phyloP scores from a whole-genome alignment of 2,329 filamentous ascomycete species.

The Penicillium concentricum region DNA sequence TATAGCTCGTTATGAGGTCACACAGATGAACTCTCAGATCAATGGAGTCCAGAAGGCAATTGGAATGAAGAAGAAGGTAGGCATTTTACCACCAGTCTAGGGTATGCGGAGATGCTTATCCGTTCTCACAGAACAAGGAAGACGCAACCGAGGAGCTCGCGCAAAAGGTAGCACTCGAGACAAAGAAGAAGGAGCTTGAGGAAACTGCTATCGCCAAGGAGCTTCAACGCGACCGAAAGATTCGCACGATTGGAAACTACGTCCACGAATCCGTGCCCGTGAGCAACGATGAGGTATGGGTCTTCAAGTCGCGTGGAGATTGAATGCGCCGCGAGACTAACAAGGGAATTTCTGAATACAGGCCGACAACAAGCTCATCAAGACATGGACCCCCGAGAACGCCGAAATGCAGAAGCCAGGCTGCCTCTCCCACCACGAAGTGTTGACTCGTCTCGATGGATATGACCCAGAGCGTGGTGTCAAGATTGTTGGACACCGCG shows the following conservation, averaged over 20 bases:
- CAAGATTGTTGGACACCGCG: conserved; percentile 91
- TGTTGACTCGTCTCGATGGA: conserved; percentile 80
- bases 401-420: conserved; percentile 71
- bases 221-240: conserved; percentile 68
- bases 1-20: conserved; percentile 70
- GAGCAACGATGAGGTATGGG: conserved; percentile 70
- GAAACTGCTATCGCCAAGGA: conserved; percentile 76
- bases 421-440: conserved; percentile 89
- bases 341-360: conserved; percentile 21
- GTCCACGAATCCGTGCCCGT: conserved; percentile 86
- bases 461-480: conserved; percentile 91
- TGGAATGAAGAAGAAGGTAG: conserved; percentile 82
- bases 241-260: conserved; percentile 83
- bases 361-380: conserved; percentile 77
- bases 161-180: conserved; percentile 74
- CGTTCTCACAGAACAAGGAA: conserved; percentile 70
- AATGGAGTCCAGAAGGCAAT: conserved; percentile 90
- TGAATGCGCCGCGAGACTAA: background rate
- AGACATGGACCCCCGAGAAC: conserved; percentile 78
- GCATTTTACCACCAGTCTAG: conserved; percentile 7
- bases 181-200: conserved; percentile 77
- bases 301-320: background rate
- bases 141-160: conserved; percentile 76
- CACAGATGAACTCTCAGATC: conserved; percentile 78
- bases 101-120: conserved; percentile 7